These are phyloP conservation scores for Chaetomium tenue DNA, from an alignment of 495 filamentous ascomycete genomes.

Conservation along the genomic window DNA sequence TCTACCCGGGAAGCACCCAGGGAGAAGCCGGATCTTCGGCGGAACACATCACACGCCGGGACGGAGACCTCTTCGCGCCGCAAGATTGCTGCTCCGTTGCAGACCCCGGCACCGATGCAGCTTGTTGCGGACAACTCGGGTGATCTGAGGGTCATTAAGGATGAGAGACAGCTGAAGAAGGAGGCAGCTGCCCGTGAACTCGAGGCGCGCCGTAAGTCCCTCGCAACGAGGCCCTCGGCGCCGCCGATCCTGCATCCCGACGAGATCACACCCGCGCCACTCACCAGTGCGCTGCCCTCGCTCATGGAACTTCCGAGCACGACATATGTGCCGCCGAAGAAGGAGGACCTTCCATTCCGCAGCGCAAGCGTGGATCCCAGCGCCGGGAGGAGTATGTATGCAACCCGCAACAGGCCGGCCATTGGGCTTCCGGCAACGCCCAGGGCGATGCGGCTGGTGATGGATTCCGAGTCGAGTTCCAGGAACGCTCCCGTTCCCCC, in stretches of 20 bases:
- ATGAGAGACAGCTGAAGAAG: conserved; percentile 60
- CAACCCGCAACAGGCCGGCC: conserved; percentile 46
- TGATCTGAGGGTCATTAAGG: conserved; percentile 47
- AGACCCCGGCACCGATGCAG: conserved; percentile 38
- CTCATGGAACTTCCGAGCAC: conserved; percentile 31
- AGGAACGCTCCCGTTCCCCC: conserved; percentile 62
- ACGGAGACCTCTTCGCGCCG: conserved; percentile 16
- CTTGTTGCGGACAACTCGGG: conserved; percentile 35
- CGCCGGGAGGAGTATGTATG: conserved; percentile 45
- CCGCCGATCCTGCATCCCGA: conserved; percentile 80
- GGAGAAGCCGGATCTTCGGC: conserved; percentile 52
- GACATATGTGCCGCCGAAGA: conserved; percentile 39
- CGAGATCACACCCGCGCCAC: conserved; percentile 46
- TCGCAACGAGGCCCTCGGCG: conserved; percentile 73
- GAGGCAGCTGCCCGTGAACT: conserved; percentile 81
- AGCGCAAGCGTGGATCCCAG: conserved; percentile 49
- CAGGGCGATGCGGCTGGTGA: conserved; percentile 77
- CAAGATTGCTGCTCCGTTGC: conserved; percentile 26
- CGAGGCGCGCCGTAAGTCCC: conserved; percentile 78
- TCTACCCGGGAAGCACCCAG: conserved; percentile 38
- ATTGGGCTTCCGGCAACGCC: conserved; percentile 81
- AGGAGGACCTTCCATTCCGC: conserved; percentile 41
- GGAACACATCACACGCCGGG: conserved; percentile 31
- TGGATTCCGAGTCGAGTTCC: conserved; percentile 55
- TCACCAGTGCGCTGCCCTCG: conserved; percentile 11